Evolutionary conservation across 2,329 filamentous ascomycete species (phyloP), one percentile per base, ranked within the genome.

Genomic region (Colletotrichum sp.): DNA sequence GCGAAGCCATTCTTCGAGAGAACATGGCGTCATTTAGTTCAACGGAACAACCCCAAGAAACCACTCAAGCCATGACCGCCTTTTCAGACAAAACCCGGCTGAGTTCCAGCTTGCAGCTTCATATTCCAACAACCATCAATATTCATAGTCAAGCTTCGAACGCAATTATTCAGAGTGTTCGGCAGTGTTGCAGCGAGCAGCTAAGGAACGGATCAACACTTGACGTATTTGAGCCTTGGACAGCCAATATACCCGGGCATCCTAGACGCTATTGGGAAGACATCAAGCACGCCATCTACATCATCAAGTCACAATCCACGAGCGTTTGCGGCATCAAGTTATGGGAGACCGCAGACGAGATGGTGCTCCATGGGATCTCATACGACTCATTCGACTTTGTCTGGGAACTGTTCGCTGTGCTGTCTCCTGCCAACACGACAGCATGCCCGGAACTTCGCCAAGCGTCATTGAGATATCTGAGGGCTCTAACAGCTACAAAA

Each of bases 191-290:
- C 12, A 22, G 6, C 13, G 44, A 52, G 44, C 44, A 52, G n/a
- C 0, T 52, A 2, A 52, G 13, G n/a, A 52, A 2, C 6, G 13
- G n/a, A 0, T 22, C 12, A 8, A 12, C 1, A 1, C 12, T 52
- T 13, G 44, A 24, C n/a, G n/a, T 24, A 22, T 52, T 52, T 52
- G 44, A 52, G n/a, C 44, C n/a, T 52, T 22, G 3, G n/a, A 3
- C 44, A 13, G 3, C 12, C 2, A 52, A 0, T 0, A 7, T 22
- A 8, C 1, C 44, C 12, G 44, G n/a, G 2, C 44, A 52, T 8
- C 44, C n/a, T 1, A 52, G 44, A 22, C 16, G 44, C n/a, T 52
- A 52, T 3, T 59, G 55, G 55, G 55, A 59, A 16, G 5, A 18
- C 6, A 6, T 59, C 24, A 59, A 59, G 26, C 55, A 59, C 2